Evolutionary conservation across 2,329 filamentous ascomycete species (phyloP), one percentile per base, ranked within the genome.

Genomic region (Alternaria incomplexa): DNA sequence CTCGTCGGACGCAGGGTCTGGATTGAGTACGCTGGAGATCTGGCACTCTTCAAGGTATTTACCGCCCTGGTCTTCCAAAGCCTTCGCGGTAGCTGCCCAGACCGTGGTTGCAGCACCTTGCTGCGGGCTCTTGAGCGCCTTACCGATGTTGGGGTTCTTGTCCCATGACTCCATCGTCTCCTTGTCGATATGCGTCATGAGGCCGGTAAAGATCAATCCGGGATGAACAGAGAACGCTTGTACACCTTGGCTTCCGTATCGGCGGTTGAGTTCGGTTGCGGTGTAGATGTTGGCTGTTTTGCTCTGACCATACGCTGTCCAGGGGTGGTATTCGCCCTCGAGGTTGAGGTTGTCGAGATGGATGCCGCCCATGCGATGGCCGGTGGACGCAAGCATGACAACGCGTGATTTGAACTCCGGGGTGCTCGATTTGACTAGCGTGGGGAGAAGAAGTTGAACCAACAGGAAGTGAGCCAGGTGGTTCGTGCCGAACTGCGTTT

Each of bases 401-500:
- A 51, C 47, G 2, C 1, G 87, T 70, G 1, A 77, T 73, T 64
- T 53, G 20, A 66, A 85, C 0, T 70, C 64, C 0, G 81, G 72
- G 0, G 79, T 82, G 1, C 79, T 67, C 5, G 79, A 78, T 0
- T 77, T 66, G 0, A 86, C 71, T 7, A 88, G 71, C 0, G 79
- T 70, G 0, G 79, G 72, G 25, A 83, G 83, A 26, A 88, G 76
- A 2, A 87, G 79, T 25, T 85, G 78, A 62, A 86, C 84, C 13
- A 88, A 79, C 0, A 87, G 80, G 75, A 88, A 88, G 65, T 87
- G 84, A 9, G 77, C 81, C 2, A 89, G 74, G 68, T 88, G 82
- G 70, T 88, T 87, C 7, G 81, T 83, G 32, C 81, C 85, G 62
- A 88, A 84, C 59, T 88, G 85, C 0, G 72, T 71, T 66, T 88